Evolutionary conservation across 352 stramenopile genomes (phyloP).

Genomic region (Phytophthora sansomeana): DNA sequence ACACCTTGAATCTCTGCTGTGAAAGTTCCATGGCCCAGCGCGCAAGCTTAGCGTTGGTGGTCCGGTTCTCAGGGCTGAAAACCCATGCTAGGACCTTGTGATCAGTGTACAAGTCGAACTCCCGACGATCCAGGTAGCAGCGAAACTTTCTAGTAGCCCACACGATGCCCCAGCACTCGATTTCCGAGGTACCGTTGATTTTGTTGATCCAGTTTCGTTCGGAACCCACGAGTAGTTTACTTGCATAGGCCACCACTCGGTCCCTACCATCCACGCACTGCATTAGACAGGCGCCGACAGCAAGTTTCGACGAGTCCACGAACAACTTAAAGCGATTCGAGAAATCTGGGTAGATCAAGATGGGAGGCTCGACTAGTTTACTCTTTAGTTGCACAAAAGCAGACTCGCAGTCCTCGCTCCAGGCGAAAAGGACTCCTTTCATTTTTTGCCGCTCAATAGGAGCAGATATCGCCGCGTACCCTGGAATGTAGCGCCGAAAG

Average conservation of each 20-base stretch:
- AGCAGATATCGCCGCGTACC: constrained; percentile 1
- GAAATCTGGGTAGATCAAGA: constrained; percentile 5
- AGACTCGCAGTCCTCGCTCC: neutral
- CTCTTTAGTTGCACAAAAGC: neutral
- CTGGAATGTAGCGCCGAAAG: neutral
- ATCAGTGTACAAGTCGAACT: too few species aligned
- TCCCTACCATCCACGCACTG: neutral
- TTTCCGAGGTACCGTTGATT: neutral
- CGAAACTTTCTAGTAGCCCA: too few species aligned
- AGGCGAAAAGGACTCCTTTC: neutral
- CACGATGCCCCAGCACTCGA: constrained; percentile 2
- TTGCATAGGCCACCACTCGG: too few species aligned
- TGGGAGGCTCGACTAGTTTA: neutral
- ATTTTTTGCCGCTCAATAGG: constrained; percentile 1
- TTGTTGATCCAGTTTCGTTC: constrained; percentile 3
- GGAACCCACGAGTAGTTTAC: neutral
- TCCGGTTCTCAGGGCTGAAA: neutral
- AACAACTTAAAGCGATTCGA: constrained; percentile 5
- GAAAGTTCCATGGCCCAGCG: constrained; percentile 1
- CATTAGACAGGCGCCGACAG: constrained; percentile 4
- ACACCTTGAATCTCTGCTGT: too few species aligned
- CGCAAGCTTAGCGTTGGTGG: neutral
- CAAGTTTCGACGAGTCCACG: neutral
- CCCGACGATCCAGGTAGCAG: too few species aligned
- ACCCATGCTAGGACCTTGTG: constrained; percentile 1